These are phyloP conservation scores for Ustilago nuda DNA, from an alignment of 1,284 basidiomycete genomes.

Conservation along the genomic window DNA sequence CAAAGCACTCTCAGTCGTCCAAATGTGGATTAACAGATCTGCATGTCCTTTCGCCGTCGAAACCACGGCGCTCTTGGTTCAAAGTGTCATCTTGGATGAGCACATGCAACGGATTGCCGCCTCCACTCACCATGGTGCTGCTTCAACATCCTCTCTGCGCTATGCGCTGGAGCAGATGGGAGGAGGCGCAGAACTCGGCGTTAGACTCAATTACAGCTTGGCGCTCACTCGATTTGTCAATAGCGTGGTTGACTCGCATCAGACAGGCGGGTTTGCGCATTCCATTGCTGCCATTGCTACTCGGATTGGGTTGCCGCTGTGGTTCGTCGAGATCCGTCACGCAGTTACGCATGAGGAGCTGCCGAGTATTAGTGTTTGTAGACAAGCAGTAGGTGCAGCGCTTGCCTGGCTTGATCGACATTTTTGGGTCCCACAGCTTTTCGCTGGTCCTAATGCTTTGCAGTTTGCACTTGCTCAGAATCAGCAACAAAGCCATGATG, in stretches of 20 bases:
- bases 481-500: not conserved
- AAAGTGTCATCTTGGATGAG: constrained; percentile 55
- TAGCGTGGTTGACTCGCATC: constrained; percentile 83
- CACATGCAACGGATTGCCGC: constrained; percentile 44
- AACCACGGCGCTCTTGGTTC: constrained; percentile 58
- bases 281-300: constrained; percentile 89
- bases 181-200: constrained; percentile 39
- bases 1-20: constrained; percentile 44
- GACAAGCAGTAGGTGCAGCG: constrained; percentile 76
- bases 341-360: constrained; percentile 95
- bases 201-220: constrained; percentile 57
- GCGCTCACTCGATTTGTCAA: constrained; percentile 79
- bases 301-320: constrained; percentile 84
- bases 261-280: constrained; percentile 80
- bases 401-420: constrained; percentile 59
- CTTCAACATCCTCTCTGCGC: constrained; percentile 7
- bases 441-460: constrained; percentile 18
- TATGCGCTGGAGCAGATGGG: constrained; percentile 50
- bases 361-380: constrained; percentile 83
- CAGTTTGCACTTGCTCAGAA: not conserved
- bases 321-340: constrained; percentile 94
- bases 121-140: constrained; percentile 1
- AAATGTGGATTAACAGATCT: constrained; percentile 63
- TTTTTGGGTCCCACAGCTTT: constrained; percentile 59
- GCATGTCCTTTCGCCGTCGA: constrained; percentile 66